phyloP scores from a whole-genome alignment of 1,284 basidiomycete genomes.

The Gomphus sp. region DNA sequence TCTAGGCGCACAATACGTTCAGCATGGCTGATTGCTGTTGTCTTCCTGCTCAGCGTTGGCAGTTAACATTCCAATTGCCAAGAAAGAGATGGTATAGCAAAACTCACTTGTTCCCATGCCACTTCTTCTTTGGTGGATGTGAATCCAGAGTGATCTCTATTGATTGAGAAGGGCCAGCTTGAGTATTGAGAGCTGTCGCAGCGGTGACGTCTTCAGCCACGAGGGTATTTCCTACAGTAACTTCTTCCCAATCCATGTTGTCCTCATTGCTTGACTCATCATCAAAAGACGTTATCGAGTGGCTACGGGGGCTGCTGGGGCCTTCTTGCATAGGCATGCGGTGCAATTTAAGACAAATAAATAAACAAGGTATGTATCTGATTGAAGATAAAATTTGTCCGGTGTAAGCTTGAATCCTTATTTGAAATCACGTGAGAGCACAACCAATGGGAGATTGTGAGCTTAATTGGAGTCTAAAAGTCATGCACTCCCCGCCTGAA shows the following conservation, averaged over 20 bases:
- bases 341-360: neutral
- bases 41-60: conserved; percentile 32
- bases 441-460: too few relatives aligned
- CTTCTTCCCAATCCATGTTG: conserved; percentile 56
- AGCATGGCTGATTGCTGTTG: conserved; percentile 33
- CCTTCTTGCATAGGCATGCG: neutral
- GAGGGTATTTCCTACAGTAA: conserved; percentile 30
- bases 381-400: neutral
- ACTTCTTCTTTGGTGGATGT: conserved; percentile 8
- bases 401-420: neutral
- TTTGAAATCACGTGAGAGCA: too few relatives aligned
- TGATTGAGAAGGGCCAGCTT: conserved; percentile 7
- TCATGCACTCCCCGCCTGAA: conserved; percentile 16
- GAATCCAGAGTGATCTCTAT: conserved; percentile 10
- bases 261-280: conserved; percentile 29
- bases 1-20: conserved; percentile 70
- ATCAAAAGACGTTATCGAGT: neutral
- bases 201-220: neutral
- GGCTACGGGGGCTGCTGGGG: neutral
- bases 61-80: neutral
- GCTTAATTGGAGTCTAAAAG: too few relatives aligned
- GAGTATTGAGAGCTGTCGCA: neutral
- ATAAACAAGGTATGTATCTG: neutral
- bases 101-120: conserved; percentile 18
- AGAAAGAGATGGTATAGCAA: neutral